phyloP scores from a whole-genome alignment of 306 rosid species.

The Carpinus fangiana region DNA sequence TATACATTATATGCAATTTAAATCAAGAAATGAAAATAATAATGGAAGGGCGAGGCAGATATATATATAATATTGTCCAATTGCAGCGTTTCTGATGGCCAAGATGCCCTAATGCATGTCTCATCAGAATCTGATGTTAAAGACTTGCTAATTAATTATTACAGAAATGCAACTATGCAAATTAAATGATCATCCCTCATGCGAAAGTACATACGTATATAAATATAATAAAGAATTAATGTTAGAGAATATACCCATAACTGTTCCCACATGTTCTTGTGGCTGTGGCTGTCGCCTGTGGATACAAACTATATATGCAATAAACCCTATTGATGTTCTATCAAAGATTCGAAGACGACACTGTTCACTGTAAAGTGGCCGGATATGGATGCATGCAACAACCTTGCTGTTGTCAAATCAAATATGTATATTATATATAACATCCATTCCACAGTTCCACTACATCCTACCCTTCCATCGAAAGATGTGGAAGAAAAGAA shows the following conservation, averaged over 20 bases:
- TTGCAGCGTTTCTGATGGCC: neutral
- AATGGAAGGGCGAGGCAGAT: neutral
- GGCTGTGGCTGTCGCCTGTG: neutral
- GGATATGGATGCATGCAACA: neutral
- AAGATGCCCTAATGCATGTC: neutral
- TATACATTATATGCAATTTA: too few species aligned
- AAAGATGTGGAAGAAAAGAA: neutral
- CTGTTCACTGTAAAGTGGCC: neutral
- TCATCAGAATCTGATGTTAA: too few species aligned
- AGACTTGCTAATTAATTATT: neutral
- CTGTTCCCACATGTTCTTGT: neutral
- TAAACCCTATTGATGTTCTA: neutral
- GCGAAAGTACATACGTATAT: too few species aligned
- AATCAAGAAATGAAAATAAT: neutral
- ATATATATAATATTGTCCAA: neutral
- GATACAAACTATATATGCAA: neutral
- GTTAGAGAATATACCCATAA: neutral
- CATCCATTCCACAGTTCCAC: constrained; percentile 3
- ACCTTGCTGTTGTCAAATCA: neutral
- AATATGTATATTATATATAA: neutral
- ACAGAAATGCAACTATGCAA: neutral
- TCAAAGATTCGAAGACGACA: too few species aligned
- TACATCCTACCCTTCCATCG: neutral
- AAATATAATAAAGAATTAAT: neutral
- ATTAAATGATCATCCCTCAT: too few species aligned